Percentiles rank a stretch among this genome's conserved stretches.
These are phyloP conservation scores for Boletus speciosus DNA, from an alignment of 768 basidiomycete species.

Conservation along the genomic window DNA sequence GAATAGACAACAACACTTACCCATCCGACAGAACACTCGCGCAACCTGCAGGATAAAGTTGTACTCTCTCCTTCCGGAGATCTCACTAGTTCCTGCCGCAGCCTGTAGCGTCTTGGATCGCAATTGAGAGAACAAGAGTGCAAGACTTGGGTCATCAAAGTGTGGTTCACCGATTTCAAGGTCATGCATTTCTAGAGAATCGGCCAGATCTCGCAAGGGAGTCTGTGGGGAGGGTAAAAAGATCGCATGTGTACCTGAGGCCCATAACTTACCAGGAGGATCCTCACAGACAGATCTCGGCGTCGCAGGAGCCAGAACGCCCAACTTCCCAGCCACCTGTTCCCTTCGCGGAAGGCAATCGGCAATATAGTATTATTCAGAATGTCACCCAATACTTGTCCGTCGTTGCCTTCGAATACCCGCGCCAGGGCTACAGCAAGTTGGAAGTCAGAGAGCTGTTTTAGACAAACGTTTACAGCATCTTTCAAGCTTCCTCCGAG, in stretches of 20 bases:
- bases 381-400: conserved; percentile 69
- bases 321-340: conserved; percentile 94
- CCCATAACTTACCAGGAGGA: conserved; percentile 66
- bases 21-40: conserved; percentile 92
- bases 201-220: conserved; percentile 71
- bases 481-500: conserved; percentile 86
- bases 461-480: conserved; percentile 86
- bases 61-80: conserved; percentile 84
- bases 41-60: conserved; percentile 95
- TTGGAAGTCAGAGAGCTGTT: conserved; percentile 86
- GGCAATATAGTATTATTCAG: conserved; percentile 77
- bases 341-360: conserved; percentile 79
- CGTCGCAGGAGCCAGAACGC: conserved; percentile 92
- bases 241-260: neutral
- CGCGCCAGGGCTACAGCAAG: conserved; percentile 86
- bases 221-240: conserved; percentile 42
- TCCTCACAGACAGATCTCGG: conserved; percentile 84
- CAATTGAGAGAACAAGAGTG: conserved; percentile 85
- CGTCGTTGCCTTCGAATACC: conserved; percentile 78
- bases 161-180: conserved; percentile 76
- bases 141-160: conserved; percentile 92
- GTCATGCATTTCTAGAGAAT: conserved; percentile 50
- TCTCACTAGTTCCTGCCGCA: conserved; percentile 88
- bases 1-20: conserved; percentile 42
- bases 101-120: conserved; percentile 90